phyloP scores from a whole-genome alignment of 345 rosid genomes.

The Salix suchowensis region DNA sequence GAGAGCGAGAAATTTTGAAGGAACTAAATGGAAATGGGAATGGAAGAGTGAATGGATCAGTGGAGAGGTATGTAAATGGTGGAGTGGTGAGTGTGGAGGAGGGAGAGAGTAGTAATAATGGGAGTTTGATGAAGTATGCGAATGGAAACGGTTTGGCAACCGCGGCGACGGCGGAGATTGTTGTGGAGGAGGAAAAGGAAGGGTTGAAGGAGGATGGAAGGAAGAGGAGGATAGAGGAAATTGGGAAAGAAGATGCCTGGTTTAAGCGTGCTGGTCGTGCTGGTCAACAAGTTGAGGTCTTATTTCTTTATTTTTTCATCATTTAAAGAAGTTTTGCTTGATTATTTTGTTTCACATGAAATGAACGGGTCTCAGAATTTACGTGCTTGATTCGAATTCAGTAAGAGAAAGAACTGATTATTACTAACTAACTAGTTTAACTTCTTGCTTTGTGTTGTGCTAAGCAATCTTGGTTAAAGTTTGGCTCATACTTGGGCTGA shows the following conservation, averaged over 20 bases:
- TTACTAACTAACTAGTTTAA: background rate
- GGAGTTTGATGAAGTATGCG: constrained; percentile 60
- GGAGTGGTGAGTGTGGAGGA: constrained; percentile 14
- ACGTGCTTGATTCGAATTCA: background rate
- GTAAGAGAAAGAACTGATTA: background rate
- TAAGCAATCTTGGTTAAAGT: background rate
- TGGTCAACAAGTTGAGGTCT: constrained; percentile 49
- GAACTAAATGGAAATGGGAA: constrained; percentile 41
- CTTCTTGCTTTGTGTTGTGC: background rate
- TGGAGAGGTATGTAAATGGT: constrained; percentile 26
- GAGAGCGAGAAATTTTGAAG: constrained; percentile 34
- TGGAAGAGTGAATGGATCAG: constrained; percentile 28
- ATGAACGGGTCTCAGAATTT: background rate
- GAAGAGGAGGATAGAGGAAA: constrained; percentile 86
- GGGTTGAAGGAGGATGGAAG: constrained; percentile 50
- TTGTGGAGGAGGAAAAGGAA: constrained; percentile 18
- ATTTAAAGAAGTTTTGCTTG: background rate
- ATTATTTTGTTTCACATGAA: background rate
- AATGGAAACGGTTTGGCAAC: constrained; percentile 37
- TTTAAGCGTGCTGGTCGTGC: constrained; percentile 47
- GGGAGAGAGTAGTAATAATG: constrained; percentile 28
- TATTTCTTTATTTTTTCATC: background rate
- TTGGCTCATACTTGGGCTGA: background rate
- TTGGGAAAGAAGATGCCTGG: constrained; percentile 97
- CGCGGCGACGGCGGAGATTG: constrained; percentile 20